phyloP scores from a whole-genome alignment of 2,329 filamentous ascomycete species.

The Botrytis deweyae region DNA sequence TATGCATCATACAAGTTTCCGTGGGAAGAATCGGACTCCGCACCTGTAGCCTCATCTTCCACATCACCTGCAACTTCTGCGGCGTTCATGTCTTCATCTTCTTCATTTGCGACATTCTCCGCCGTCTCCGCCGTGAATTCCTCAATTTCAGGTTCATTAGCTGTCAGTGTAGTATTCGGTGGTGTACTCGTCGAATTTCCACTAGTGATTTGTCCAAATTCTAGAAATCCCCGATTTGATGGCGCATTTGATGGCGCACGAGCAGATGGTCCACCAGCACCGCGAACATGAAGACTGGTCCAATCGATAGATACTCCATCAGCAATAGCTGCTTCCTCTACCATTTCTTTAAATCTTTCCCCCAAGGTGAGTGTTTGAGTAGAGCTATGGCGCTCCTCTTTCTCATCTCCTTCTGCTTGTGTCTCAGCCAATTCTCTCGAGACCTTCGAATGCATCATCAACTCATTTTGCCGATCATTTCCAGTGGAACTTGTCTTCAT shows the following conservation, averaged over 20 bases:
- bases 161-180: neutral
- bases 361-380: neutral
- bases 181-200: neutral
- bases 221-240: neutral
- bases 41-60: neutral
- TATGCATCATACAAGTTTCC: neutral
- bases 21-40: neutral
- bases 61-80: neutral
- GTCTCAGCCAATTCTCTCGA: neutral
- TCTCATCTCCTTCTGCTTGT: neutral
- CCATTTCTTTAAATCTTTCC: neutral
- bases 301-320: fast-evolving
- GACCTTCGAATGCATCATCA: neutral
- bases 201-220: neutral
- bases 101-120: neutral
- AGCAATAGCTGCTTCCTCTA: neutral
- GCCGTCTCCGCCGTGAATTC: neutral
- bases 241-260: no score
- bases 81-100: neutral
- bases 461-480: neutral
- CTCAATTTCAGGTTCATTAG: fast-evolving
- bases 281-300: fast-evolving
- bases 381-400: neutral
- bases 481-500: neutral
- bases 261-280: neutral